phyloP scores from a whole-genome alignment of 2,329 filamentous ascomycete species.

The Colletotrichum sp. region DNA sequence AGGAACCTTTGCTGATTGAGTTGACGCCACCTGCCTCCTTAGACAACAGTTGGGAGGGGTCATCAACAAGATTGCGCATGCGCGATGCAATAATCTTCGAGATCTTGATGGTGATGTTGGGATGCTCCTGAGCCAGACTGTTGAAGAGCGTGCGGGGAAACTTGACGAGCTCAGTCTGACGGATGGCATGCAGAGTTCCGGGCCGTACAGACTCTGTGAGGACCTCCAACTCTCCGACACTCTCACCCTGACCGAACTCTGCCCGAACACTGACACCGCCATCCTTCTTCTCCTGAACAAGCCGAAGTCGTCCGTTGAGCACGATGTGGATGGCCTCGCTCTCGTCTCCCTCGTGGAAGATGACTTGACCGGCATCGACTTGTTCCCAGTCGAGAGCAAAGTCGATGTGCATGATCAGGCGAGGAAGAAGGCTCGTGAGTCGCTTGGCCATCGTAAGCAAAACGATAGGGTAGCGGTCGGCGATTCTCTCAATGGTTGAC shows the following conservation, averaged over 20 bases:
- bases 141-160: conserved; percentile 97
- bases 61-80: conserved; percentile 88
- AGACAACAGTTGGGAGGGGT: conserved; percentile 71
- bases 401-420: conserved; percentile 93
- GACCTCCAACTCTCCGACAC: conserved; percentile 95
- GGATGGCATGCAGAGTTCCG: conserved; percentile 91
- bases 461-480: conserved; percentile 90
- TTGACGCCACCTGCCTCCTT: conserved; percentile 66
- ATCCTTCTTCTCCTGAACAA: conserved; percentile 81
- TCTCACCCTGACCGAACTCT: conserved; percentile 96
- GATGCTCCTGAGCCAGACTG: conserved; percentile 94
- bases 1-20: conserved; percentile 73
- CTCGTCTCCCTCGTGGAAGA: conserved; percentile 92
- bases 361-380: conserved; percentile 91
- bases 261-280: conserved; percentile 86
- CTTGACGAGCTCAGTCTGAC: conserved; percentile 94
- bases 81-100: conserved; percentile 97
- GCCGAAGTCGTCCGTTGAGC: conserved; percentile 86
- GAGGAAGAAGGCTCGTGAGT: conserved; percentile 85
- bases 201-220: conserved; percentile 93
- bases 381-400: conserved; percentile 99
- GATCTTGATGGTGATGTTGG: conserved; percentile 98
- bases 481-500: conserved; percentile 85
- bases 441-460: conserved; percentile 96
- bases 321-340: conserved; percentile 99